A percentile compares a stretch with the other conserved stretches of the same genome.
Evolutionary conservation across 2,329 filamentous ascomycete genomes (phyloP).

Genomic region (Ramularia collo-cygni): DNA sequence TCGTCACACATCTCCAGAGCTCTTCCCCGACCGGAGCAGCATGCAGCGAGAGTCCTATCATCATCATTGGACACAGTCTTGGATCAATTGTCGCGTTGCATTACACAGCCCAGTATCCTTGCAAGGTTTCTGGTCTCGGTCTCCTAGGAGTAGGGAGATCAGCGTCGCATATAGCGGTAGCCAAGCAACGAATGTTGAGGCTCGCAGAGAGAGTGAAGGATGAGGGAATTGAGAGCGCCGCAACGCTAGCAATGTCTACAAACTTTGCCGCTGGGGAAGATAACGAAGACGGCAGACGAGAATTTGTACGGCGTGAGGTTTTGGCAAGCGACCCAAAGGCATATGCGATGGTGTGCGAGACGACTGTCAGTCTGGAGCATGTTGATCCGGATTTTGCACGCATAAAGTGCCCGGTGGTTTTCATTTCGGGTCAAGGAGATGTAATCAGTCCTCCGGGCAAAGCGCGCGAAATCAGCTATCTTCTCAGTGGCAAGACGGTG

Average conservation of each 20-base stretch:
- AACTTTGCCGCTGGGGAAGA: slow-evolving; percentile 6
- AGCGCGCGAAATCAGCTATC: slow-evolving; percentile 3
- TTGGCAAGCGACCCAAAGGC: slow-evolving; percentile 6
- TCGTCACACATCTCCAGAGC: slow-evolving; percentile 10
- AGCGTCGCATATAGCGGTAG: slow-evolving; percentile 9
- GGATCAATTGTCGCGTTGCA: slow-evolving; percentile 10
- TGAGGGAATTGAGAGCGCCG: slow-evolving; percentile 6
- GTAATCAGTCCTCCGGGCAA: slow-evolving; percentile 5
- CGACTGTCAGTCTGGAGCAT: slow-evolving; percentile 5
- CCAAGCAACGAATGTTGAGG: slow-evolving; percentile 5
- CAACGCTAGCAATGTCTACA: slow-evolving; percentile 3
- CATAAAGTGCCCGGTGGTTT: slow-evolving; percentile 7
- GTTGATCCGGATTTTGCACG: slow-evolving; percentile 6
- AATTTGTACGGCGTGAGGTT: slow-evolving; percentile 3
- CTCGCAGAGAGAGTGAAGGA: slow-evolving; percentile 6
- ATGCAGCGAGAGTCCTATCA: not conserved
- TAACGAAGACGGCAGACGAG: not conserved
- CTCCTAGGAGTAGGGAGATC: slow-evolving; percentile 10
- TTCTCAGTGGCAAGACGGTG: slow-evolving; percentile 4
- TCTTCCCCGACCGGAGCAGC: not conserved
- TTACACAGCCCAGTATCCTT: slow-evolving; percentile 5
- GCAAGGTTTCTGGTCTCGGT: slow-evolving; percentile 26
- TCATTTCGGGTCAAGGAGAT: slow-evolving; percentile 6
- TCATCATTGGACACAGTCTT: slow-evolving; percentile 12
- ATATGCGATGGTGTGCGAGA: slow-evolving; percentile 10